Conservation (phyloP, 768 basidiomycete genomes). For the Collybiopsis confluens region DNA sequence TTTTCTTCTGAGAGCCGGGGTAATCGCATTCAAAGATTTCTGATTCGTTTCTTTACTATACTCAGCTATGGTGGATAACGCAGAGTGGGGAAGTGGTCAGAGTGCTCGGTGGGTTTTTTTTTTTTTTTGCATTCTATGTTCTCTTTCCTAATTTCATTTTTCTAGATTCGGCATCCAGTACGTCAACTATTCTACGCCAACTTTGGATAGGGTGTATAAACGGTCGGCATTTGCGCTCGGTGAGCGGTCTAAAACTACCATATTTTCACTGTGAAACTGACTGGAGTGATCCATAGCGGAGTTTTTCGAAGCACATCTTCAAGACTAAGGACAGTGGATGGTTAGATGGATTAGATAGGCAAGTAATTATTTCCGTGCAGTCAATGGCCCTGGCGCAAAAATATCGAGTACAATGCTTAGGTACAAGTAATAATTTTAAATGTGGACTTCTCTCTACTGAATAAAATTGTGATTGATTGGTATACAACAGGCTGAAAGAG, state of each 20-base stretch:
- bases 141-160: neutral
- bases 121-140: neutral
- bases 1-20: too few species aligned
- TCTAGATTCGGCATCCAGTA: constrained; percentile 45
- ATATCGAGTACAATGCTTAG: too few species aligned
- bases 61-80: constrained; percentile 46
- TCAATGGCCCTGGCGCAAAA: too few species aligned
- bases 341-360: too few species aligned
- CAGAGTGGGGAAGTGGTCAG: constrained; percentile 39
- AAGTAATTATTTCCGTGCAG: too few species aligned
- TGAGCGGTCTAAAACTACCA: constrained; percentile 10
- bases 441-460: too few species aligned
- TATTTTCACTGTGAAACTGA: neutral
- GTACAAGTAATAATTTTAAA: too few species aligned
- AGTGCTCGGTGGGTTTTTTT: constrained; percentile 29
- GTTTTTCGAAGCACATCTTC: constrained; percentile 4
- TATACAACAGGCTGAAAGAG: too few species aligned
- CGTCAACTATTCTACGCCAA: constrained; percentile 41
- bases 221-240: constrained; percentile 41
- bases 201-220: constrained; percentile 40
- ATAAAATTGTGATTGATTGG: too few species aligned
- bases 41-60: too few species aligned
- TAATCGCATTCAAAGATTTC: too few species aligned
- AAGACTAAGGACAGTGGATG: neutral
- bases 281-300: neutral